Conservation (phyloP, 345 rosid genomes). For the Punica granatum region DNA sequence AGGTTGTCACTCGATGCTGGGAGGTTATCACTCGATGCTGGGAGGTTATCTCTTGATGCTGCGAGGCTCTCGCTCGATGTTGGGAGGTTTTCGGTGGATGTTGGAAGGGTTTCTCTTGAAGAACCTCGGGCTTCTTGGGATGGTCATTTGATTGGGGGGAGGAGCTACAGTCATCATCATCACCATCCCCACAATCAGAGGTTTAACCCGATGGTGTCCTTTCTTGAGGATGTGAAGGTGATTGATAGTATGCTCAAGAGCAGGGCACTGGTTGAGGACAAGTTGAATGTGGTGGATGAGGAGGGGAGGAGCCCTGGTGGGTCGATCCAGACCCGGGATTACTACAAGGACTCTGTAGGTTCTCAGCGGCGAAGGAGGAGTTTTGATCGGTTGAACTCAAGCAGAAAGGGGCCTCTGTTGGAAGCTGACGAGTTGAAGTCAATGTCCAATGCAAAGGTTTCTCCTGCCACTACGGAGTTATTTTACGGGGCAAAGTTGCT, state of each 20-base stretch:
- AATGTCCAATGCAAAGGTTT: slow-evolving; percentile 52
- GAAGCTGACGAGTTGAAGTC: slow-evolving; percentile 66
- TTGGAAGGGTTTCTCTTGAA: slow-evolving; percentile 34
- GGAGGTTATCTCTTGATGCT: slow-evolving; percentile 31
- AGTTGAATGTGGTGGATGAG: slow-evolving; percentile 20
- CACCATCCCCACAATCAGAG: slow-evolving; percentile 29
- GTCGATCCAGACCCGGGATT: slow-evolving; percentile 67
- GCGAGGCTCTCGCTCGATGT: slow-evolving; percentile 28
- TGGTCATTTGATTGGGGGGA: slow-evolving; percentile 37
- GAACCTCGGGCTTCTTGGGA: slow-evolving; percentile 54
- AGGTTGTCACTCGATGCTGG: slow-evolving; percentile 42
- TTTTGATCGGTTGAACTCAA: slow-evolving; percentile 54
- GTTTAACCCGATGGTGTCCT: slow-evolving; percentile 42
- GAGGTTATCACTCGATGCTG: slow-evolving; percentile 37
- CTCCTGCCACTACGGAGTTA: slow-evolving; percentile 57
- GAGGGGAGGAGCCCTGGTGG: slow-evolving; percentile 63
- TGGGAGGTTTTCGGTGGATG: slow-evolving; percentile 38
- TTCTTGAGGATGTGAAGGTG: slow-evolving; percentile 55
- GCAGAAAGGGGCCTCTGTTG: slow-evolving; percentile 36
- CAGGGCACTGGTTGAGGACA: slow-evolving; percentile 19
- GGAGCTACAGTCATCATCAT: slow-evolving; percentile 16
- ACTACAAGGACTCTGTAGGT: slow-evolving; percentile 47
- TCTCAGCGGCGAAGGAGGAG: slow-evolving; percentile 52
- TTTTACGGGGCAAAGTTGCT: slow-evolving; percentile 55
- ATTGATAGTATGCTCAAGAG: slow-evolving; percentile 9